phyloP scores from a whole-genome alignment of 192 early-diverging fungal genomes.

The Coemansia sp. region DNA sequence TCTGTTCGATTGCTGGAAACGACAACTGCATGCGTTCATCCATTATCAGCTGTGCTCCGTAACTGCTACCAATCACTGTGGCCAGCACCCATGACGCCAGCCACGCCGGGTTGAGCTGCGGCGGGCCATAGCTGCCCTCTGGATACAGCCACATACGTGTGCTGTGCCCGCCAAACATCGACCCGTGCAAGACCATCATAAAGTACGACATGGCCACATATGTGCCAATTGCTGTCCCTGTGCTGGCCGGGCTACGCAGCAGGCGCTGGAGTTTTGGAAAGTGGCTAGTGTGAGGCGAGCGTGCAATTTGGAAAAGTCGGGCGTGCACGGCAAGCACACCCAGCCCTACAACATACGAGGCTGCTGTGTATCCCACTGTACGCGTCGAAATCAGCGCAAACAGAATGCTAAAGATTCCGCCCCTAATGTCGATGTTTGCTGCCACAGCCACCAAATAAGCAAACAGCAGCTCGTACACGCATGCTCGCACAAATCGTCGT shows the following conservation, averaged over 20 bases:
- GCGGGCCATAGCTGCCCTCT: slow-evolving; percentile 42
- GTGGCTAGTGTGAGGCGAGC: slow-evolving; percentile 35
- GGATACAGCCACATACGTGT: slow-evolving; percentile 47
- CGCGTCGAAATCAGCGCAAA: slow-evolving; percentile 29
- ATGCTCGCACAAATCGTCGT: slow-evolving; percentile 47
- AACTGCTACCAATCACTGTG: slow-evolving; percentile 15
- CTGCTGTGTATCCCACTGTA: slow-evolving; percentile 29
- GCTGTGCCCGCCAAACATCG: slow-evolving; percentile 25
- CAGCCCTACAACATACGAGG: slow-evolving; percentile 27
- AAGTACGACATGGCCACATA: slow-evolving; percentile 23
- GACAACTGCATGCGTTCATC: slow-evolving; percentile 47
- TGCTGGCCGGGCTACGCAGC: slow-evolving; percentile 27
- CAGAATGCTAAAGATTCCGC: slow-evolving; percentile 18
- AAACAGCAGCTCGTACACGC: slow-evolving; percentile 35
- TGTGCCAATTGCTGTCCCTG: slow-evolving; percentile 7
- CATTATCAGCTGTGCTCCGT: slow-evolving; percentile 22
- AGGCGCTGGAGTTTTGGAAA: slow-evolving; percentile 47
- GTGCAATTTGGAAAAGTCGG: slow-evolving; percentile 33
- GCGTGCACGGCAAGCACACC: slow-evolving; percentile 22
- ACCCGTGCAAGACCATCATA: slow-evolving; percentile 25
- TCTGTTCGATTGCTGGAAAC: slow-evolving; percentile 46
- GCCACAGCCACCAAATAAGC: slow-evolving; percentile 37
- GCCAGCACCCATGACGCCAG: slow-evolving; percentile 36
- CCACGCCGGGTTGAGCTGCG: slow-evolving; percentile 50
- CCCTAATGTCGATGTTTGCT: slow-evolving; percentile 23